These are phyloP conservation scores for Fusarium vanettenii DNA, from an alignment of 2,329 filamentous ascomycete genomes.

Conservation along the genomic window DNA sequence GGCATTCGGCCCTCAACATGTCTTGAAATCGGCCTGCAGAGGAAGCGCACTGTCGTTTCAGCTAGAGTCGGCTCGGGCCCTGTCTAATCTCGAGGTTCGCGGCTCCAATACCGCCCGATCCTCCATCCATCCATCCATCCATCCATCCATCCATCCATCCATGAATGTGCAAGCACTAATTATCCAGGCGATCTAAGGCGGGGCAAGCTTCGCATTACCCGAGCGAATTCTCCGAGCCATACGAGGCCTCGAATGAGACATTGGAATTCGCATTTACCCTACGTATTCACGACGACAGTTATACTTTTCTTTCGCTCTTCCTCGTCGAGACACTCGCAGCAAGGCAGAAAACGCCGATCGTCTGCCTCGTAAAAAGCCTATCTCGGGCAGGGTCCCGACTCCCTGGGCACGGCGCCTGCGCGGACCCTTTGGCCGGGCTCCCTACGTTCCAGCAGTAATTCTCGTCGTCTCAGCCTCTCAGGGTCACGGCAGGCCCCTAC, in stretches of 20 bases:
- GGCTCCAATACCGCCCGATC: not conserved
- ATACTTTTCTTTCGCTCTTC: not conserved
- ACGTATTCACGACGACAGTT: not conserved
- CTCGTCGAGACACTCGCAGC: not conserved
- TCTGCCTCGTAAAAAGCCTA: slow-evolving; percentile 15
- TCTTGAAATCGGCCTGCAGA: not conserved
- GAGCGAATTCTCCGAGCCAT: slow-evolving; percentile 14
- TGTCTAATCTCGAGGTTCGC: slow-evolving; percentile 8
- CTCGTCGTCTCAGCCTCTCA: slow-evolving; percentile 15
- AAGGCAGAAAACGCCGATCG: slow-evolving; percentile 1
- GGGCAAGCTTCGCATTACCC: slow-evolving; percentile 15
- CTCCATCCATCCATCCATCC: not conserved
- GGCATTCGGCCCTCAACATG: not conserved
- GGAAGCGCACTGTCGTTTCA: slow-evolving; percentile 21
- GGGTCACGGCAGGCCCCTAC: not conserved
- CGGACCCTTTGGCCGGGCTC: slow-evolving; percentile 7
- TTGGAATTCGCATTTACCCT: not conserved
- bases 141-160: not conserved
- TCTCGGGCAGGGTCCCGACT: slow-evolving; percentile 24
- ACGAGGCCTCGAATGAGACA: not conserved
- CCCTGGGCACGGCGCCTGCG: slow-evolving; percentile 36
- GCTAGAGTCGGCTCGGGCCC: slow-evolving; percentile 6
- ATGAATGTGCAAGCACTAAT: not conserved
- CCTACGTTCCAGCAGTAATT: slow-evolving; percentile 12
- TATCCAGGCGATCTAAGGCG: not conserved